Base-by-base conservation (phyloP, 371 early-diverging fungal genomes). In the Lichtheimia hyalospora region DNA sequence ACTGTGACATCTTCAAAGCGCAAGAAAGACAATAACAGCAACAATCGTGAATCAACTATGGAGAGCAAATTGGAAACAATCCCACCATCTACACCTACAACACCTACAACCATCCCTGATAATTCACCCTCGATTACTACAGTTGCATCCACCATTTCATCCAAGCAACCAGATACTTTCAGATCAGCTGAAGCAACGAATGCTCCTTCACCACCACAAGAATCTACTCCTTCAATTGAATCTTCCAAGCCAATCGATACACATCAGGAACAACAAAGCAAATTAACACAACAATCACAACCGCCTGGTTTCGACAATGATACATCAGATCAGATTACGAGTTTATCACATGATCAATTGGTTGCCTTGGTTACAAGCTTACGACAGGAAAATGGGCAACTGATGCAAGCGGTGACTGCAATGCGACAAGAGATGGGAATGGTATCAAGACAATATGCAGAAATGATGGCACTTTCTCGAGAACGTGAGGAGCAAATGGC, bases 401-500 rank as follows among this genome's bases (percentile, higher is more conserved):
- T 83, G 34, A 55, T 75, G 16, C 65, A 75, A 5, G 71, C 74
- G 0, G 51, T 79, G 53, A 64, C 73, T 20, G 70, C 69, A 16
- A 72, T 77, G 70, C 83, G 75, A 51, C 75, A 78, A 49, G 81
- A 83, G 40, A 71, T 83, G 49, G 66, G 73, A 5, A 66, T 70
- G 12, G 54, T 80, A 58, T 74, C 70, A 5, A 64, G 63, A 43
- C 72, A 74, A 25, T 77, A 78, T 43, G 65, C 73, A 12, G 77
- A 77, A 14, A 49, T 77, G 52, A 68, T 75, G 16, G 61, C 70
- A 3, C 49, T 77, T 40, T 71, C 73, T 15, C 77, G 80, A 10
- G 79, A 80, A 42, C 79, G 76, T n/a, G 82, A 80, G 24, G 56
- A 55, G 25, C 62, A 61, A 42, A 44, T 55, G 48, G n/a, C 49